These are phyloP conservation scores for Metrosideros polymorpha DNA, from an alignment of 441 rosid species.

Conservation along the genomic window DNA sequence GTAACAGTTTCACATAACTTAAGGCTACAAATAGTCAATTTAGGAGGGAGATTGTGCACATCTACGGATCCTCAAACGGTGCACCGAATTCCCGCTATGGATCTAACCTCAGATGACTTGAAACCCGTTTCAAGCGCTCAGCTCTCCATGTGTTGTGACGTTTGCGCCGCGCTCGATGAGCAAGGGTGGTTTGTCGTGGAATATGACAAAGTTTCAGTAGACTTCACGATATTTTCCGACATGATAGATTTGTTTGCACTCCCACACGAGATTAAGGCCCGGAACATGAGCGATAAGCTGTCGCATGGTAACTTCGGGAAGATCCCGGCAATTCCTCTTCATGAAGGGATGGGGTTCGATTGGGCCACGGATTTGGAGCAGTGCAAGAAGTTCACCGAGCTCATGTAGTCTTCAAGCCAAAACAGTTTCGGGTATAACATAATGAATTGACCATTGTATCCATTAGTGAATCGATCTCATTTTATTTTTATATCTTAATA, in stretches of 20 bases:
- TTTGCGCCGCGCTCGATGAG: background rate
- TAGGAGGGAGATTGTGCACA: no score
- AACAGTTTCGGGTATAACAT: background rate
- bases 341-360: background rate
- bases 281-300: background rate
- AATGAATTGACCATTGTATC: background rate
- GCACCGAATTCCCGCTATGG: background rate
- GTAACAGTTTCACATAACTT: no score
- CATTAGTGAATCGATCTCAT: background rate
- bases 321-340: background rate
- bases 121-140: background rate
- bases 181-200: background rate
- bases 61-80: background rate
- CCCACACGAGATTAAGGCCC: background rate
- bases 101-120: background rate
- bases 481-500: no score
- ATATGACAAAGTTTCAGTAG: background rate
- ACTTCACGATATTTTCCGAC: background rate
- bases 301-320: background rate
- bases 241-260: background rate
- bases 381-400: background rate
- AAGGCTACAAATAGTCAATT: no score
- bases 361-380: background rate
- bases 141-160: background rate
- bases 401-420: constrained; percentile 1